Conservation (phyloP, 140 eudicot species). For the Oenanthe javanica region DNA sequence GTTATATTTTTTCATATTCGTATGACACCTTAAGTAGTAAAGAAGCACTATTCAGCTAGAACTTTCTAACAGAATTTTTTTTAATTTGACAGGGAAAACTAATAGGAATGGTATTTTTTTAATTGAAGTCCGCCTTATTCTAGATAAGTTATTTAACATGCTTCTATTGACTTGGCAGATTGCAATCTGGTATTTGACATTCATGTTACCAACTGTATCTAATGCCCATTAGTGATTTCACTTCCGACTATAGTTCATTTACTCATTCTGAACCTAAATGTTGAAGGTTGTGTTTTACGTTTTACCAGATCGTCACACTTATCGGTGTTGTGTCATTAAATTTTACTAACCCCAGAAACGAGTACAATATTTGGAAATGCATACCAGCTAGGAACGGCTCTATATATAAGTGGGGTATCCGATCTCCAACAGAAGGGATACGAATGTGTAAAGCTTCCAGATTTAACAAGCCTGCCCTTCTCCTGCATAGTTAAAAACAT, state of each 20-base stretch:
- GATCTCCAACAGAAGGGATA: slow-evolving; percentile 99
- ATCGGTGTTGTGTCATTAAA: not conserved
- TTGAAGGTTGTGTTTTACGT: not conserved
- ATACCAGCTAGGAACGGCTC: slow-evolving; percentile 98
- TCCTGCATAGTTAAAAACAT: slow-evolving; percentile 35
- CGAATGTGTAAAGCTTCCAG: slow-evolving; percentile 76
- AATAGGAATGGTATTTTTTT: not conserved
- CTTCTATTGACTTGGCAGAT: not conserved
- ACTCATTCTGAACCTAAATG: not conserved
- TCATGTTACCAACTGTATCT: not conserved
- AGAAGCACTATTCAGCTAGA: not conserved
- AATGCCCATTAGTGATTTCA: not conserved
- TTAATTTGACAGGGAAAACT: not conserved
- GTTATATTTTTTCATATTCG: not conserved
- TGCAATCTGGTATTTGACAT: not conserved
- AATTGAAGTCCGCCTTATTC: not conserved
- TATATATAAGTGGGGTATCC: slow-evolving; percentile 91
- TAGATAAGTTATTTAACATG: not conserved
- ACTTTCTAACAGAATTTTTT: not conserved
- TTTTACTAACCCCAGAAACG: not conserved
- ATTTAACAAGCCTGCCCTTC: slow-evolving; percentile 70
- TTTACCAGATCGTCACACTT: not conserved
- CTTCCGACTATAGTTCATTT: not conserved
- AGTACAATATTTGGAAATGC: not conserved
- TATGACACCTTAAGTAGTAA: not conserved